Percentiles rank a stretch among this genome's conserved stretches.
These are phyloP conservation scores for Podospora tetraspora DNA, from an alignment of 495 filamentous ascomycete genomes.

Conservation along the genomic window DNA sequence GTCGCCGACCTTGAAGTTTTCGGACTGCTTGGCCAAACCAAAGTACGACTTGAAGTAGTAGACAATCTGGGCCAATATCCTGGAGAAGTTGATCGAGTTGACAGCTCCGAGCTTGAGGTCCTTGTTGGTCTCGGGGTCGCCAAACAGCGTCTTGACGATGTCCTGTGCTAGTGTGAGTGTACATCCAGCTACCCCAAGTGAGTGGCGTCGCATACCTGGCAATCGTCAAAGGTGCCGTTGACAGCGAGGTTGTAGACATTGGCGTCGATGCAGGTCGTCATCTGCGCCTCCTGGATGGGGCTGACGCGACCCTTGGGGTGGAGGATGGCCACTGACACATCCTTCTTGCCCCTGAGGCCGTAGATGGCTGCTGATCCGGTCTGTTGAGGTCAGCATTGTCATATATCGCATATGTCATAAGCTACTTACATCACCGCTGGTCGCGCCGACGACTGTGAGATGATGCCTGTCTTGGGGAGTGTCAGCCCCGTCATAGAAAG, in stretches of 20 bases:
- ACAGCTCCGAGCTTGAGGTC: slow-evolving; percentile 74
- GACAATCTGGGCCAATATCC: slow-evolving; percentile 88
- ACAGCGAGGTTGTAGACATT: slow-evolving; percentile 90
- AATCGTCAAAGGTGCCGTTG: slow-evolving; percentile 89
- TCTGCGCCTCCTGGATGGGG: slow-evolving; percentile 88
- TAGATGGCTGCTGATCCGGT: slow-evolving; percentile 96
- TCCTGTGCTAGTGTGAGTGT: slow-evolving; percentile 46
- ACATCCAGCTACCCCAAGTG: too few relatives aligned
- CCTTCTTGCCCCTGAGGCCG: slow-evolving; percentile 93
- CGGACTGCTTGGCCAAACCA: slow-evolving; percentile 52
- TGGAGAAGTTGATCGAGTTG: slow-evolving; percentile 85
- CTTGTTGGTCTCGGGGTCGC: slow-evolving; percentile 66
- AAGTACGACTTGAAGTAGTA: slow-evolving; percentile 95
- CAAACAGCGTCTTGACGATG: slow-evolving; percentile 89
- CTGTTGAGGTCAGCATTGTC: neutral
- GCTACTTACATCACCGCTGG: slow-evolving; percentile 62
- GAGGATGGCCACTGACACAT: slow-evolving; percentile 86
- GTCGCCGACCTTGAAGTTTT: slow-evolving; percentile 46
- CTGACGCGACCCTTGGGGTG: slow-evolving; percentile 78
- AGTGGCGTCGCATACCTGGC: slow-evolving; percentile 52
- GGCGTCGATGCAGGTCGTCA: slow-evolving; percentile 81
- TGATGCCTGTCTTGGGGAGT: slow-evolving; percentile 60
- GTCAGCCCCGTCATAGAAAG: neutral
- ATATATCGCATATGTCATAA: neutral
- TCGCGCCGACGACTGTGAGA: slow-evolving; percentile 85